Conservation (phyloP, 2,329 filamentous ascomycete genomes). For the Pseudogymnoascus destructans region DNA sequence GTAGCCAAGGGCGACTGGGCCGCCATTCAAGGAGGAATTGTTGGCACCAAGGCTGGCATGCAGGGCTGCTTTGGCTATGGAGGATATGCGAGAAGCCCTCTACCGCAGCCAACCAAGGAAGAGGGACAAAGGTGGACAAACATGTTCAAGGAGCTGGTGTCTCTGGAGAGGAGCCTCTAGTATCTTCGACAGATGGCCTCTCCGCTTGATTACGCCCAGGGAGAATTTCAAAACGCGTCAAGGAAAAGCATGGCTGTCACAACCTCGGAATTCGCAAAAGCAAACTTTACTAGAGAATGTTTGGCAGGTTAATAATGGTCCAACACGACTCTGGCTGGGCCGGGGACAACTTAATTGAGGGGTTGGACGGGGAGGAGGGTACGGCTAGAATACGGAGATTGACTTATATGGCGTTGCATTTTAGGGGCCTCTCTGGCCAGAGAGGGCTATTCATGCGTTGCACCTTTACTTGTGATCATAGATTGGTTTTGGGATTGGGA, state of each 20-base stretch:
- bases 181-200: not conserved
- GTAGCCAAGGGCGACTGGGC: slow-evolving; percentile 57
- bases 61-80: slow-evolving; percentile 52
- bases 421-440: slow-evolving; percentile 5
- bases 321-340: not conserved
- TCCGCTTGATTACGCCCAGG: not conserved
- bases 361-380: not conserved
- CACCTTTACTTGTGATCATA: not conserved
- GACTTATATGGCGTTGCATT: not conserved
- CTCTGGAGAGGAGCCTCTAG: slow-evolving; percentile 38
- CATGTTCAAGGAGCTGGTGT: slow-evolving; percentile 39
- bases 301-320: not conserved
- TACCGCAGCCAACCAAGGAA: slow-evolving; percentile 38
- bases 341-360: not conserved
- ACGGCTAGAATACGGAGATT: not conserved
- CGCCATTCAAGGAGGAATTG: slow-evolving; percentile 54
- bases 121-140: slow-evolving; percentile 40
- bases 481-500: not conserved
- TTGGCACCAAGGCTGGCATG: slow-evolving; percentile 54
- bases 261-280: not conserved
- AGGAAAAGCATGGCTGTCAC: not conserved
- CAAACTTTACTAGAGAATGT: not conserved
- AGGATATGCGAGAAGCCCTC: slow-evolving; percentile 35
- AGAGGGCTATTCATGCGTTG: not conserved
- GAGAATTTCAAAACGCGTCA: not conserved